Conservation (phyloP, 768 basidiomycete species). For the Auriscalpium orientale region DNA sequence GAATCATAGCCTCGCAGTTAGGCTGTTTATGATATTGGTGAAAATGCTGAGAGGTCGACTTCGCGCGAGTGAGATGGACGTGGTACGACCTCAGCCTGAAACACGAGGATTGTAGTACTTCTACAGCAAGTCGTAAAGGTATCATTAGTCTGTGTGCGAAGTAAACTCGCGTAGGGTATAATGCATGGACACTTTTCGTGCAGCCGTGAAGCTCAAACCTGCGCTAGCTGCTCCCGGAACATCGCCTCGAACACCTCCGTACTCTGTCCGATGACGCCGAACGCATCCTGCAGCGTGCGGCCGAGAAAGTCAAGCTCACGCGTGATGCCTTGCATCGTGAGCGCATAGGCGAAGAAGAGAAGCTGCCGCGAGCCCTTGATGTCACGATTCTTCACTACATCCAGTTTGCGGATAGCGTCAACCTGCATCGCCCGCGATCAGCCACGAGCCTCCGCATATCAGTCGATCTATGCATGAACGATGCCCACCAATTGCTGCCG, state of each 20-base stretch:
- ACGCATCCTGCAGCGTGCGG: constrained; percentile 73
- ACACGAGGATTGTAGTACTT: too few species aligned
- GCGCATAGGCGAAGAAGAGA: constrained; percentile 88
- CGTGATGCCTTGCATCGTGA: constrained; percentile 93
- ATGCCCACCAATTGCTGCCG: constrained; percentile 63
- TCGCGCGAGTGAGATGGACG: too few species aligned
- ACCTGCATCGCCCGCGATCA: constrained; percentile 38
- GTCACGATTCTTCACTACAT: constrained; percentile 82
- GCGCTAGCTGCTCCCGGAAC: constrained; percentile 32
- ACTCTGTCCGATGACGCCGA: constrained; percentile 85
- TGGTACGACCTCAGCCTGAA: too few species aligned
- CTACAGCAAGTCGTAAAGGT: too few species aligned
- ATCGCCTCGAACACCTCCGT: constrained; percentile 77
- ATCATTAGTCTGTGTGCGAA: too few species aligned
- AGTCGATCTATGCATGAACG: neutral
- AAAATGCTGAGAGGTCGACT: too few species aligned
- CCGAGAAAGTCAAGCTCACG: constrained; percentile 83
- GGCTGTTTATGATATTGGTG: too few species aligned
- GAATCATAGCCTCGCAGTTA: too few species aligned
- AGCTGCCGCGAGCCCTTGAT: constrained; percentile 79
- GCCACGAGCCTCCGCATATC: neutral
- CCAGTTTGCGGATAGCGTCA: constrained; percentile 71
- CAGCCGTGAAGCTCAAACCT: too few species aligned
- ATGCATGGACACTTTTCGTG: too few species aligned
- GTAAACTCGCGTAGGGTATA: too few species aligned